Conservation (phyloP, 139 green algal species). For the Chlamydomonas eustigma region DNA sequence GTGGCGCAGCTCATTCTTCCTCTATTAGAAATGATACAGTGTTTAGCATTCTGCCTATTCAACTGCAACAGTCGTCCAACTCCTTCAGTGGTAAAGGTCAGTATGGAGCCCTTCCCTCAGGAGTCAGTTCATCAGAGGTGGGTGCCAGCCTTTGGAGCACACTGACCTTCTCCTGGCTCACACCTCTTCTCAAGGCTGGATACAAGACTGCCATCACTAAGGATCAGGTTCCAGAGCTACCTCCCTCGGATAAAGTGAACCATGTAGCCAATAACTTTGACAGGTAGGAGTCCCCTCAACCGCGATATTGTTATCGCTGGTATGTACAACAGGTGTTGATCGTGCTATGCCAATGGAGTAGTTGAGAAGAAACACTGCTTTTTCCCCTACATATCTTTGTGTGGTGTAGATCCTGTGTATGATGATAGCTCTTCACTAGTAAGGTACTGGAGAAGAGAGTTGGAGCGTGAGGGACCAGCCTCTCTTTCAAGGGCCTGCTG, state of each 20-base stretch:
- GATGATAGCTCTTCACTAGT: no score
- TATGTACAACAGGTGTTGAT: neutral
- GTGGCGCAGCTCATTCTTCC: no score
- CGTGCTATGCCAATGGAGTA: neutral
- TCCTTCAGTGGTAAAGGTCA: no score
- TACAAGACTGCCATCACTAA: conserved; percentile 9
- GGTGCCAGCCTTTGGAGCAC: neutral
- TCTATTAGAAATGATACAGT: no score
- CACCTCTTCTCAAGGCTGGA: neutral
- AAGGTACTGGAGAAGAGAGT: conserved; percentile 5
- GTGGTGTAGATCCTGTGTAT: no score
- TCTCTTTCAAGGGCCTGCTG: conserved; percentile 1
- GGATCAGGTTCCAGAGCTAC: conserved; percentile 11
- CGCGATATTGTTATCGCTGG: neutral
- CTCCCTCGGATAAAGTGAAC: neutral
- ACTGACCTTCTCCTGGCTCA: conserved; percentile 12
- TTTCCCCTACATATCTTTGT: neutral
- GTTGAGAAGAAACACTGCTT: no score
- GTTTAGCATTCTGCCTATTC: no score
- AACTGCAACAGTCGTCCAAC: no score
- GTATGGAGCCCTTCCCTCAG: no score
- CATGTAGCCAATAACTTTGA: neutral
- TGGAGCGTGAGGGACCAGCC: neutral
- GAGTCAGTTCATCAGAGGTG: no score
- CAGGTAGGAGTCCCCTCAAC: neutral